Evolutionary conservation across 768 basidiomycete species (phyloP), one percentile per base, ranked within the genome.

Genomic region (Pulveroboletus sp.): DNA sequence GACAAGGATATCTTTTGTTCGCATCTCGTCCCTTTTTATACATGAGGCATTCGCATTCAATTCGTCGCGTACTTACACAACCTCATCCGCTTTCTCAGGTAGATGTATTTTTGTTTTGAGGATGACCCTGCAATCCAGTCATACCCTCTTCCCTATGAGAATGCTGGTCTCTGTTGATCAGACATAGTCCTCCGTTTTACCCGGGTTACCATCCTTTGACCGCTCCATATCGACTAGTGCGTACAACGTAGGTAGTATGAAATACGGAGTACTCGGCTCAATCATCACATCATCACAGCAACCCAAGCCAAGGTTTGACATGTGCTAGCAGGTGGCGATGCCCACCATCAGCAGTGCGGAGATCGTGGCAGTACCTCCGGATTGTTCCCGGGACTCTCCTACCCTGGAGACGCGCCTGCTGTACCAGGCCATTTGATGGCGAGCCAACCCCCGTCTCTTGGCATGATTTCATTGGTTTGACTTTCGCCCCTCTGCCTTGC

Each of bases 41-140:
- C 45, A 47, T 21, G 11, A 40, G 55, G 44, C 66, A 66, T 55
- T 61, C 41, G 35, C 46, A 54, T 42, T 43, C n/a, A 46, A 39
- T 52, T 36, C 47, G 49, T 47, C 56, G 48, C 55, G 39, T 55
- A 54, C 10, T 44, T 37, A 11, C 54, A 51, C 48, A 49, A 27
- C 18, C 17, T 52, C 27, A 41, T 28, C 37, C 18, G n/a, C 43
- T 39, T 42, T 24, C 31, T 46, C 32, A 18, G 43, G 17, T 39
- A 33, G 39, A 49, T 63, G 61, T 65, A 65, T 60, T 60, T 57
- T 26, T 66, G 61, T 31, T 31, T 42, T 42, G 15, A 42, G 53
- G 27, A 49, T 50, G 49, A 51, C 39, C 46, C 27, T 32, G 58
- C 52, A 61, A 52, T 49, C 59, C 49, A 50, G n/a, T 37, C 54